Percentiles rank a stretch among this genome's conserved stretches.
Evolutionary conservation across 2,329 filamentous ascomycete genomes (phyloP).

Genomic region (Trichoderma cornu-damae): DNA sequence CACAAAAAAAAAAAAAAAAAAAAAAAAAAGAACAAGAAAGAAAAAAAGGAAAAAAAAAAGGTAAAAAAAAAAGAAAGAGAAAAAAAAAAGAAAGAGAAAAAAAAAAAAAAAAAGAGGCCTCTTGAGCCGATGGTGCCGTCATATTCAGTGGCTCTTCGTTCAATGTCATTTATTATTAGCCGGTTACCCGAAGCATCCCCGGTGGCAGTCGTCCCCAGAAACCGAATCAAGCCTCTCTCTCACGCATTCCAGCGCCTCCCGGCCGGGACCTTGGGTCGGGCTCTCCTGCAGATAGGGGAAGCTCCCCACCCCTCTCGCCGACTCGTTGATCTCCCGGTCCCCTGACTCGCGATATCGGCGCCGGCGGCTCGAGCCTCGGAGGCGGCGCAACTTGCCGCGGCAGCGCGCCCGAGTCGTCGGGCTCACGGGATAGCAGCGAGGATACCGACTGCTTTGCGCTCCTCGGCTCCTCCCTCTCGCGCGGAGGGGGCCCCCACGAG

Average conservation of each 20-base stretch:
- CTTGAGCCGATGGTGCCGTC: not conserved
- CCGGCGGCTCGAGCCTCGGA: conserved; percentile 14
- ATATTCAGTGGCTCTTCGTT: not conserved
- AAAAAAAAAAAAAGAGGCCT: not conserved
- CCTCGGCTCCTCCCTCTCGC: conserved; percentile 30
- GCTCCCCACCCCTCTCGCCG: conserved; percentile 9
- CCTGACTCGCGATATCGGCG: conserved; percentile 6
- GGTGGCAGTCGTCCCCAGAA: not conserved
- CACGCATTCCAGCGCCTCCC: conserved; percentile 3
- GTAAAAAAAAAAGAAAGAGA: not conserved
- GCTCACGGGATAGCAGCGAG: conserved; percentile 29
- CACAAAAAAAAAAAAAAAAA: not conserved
- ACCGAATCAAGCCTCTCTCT: conserved; percentile 13
- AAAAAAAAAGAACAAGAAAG: not conserved
- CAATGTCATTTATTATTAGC: conserved; percentile 6
- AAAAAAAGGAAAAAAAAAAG: not conserved
- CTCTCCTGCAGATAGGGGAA: not conserved
- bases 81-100: not conserved
- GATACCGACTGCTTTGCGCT: conserved; percentile 33
- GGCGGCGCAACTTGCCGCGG: conserved; percentile 9
- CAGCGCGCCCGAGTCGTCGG: conserved; percentile 1
- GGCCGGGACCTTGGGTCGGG: conserved; percentile 13
- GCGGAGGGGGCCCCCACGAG: conserved; percentile 20
- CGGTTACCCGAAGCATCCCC: conserved; percentile 3
- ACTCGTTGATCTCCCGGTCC: conserved; percentile 5